These are phyloP conservation scores for Huntiella savannae DNA, from an alignment of 2,329 filamentous ascomycete genomes.

Conservation along the genomic window DNA sequence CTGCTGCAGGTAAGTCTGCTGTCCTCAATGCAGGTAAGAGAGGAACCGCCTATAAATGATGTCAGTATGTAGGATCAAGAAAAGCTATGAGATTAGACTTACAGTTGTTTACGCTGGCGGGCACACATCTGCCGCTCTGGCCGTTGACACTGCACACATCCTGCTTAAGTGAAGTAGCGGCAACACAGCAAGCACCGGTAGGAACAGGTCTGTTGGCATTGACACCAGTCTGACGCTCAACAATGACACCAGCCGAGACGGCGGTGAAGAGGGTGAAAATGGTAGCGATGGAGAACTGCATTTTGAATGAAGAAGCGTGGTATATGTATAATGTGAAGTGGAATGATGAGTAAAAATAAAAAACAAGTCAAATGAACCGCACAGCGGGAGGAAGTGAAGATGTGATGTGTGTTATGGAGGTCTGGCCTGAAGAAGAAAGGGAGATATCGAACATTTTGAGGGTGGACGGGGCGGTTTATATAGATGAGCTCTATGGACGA, in stretches of 20 bases:
- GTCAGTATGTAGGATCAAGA: background rate
- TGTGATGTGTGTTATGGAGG: conserved; percentile 4
- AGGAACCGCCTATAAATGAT: conserved; percentile 13
- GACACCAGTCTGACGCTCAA: conserved; percentile 15
- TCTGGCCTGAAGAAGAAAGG: conserved; percentile 7
- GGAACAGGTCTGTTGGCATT: conserved; percentile 20
- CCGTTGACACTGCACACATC: conserved; percentile 20
- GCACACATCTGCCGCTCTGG: conserved; percentile 19
- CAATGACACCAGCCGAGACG: conserved; percentile 11
- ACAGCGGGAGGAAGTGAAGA: conserved; percentile 10
- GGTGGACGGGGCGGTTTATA: background rate
- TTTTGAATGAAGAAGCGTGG: conserved; percentile 12
- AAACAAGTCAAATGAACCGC: conserved; percentile 8
- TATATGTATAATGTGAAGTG: background rate
- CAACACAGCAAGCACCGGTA: conserved; percentile 19
- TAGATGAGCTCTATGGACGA: background rate
- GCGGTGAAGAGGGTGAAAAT: conserved; percentile 16
- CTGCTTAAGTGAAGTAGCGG: conserved; percentile 20
- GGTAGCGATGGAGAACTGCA: conserved; percentile 16
- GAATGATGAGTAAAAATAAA: conserved; percentile 1
- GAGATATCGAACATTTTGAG: background rate
- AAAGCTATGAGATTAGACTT: conserved; percentile 6
- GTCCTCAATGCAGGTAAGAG: conserved; percentile 17
- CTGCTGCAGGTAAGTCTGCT: conserved; percentile 16
- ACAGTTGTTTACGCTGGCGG: conserved; percentile 19